Evolutionary conservation across 208 protist species (phyloP).

Genomic region (Acanthamoeba castellanii): DNA sequence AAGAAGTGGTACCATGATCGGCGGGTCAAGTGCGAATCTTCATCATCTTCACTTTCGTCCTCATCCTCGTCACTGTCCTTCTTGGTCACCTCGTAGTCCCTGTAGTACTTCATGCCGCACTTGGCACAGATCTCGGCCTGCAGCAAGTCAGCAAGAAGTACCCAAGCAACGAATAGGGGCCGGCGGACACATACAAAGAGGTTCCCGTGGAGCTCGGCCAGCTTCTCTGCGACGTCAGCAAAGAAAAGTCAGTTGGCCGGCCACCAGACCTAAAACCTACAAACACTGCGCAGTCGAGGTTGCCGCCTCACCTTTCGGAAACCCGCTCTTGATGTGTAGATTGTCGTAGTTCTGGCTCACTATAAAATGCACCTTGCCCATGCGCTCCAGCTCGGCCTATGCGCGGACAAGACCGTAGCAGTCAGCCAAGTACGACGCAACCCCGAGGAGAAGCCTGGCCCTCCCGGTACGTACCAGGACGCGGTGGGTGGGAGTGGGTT

Average conservation of each 20-base stretch:
- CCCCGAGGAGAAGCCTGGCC: no score
- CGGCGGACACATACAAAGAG: not conserved
- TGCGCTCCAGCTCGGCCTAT: not conserved
- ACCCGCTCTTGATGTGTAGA: slow-evolving; percentile 11
- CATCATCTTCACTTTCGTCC: not conserved
- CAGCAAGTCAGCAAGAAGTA: no score
- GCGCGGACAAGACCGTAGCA: no score
- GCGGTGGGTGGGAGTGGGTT: not conserved
- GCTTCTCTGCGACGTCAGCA: not conserved
- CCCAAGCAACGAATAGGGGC: no score
- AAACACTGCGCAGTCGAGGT: not conserved
- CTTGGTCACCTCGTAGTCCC: not conserved
- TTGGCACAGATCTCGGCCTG: not conserved
- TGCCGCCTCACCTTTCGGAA: not conserved
- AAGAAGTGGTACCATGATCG: not conserved
- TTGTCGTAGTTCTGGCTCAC: slow-evolving; percentile 32
- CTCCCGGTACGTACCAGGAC: not conserved
- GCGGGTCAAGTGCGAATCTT: not conserved
- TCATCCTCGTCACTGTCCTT: not conserved
- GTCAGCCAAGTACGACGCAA: not conserved
- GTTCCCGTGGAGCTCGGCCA: not conserved
- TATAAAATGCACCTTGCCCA: not conserved
- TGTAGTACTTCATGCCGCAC: not conserved
- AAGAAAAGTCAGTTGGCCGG: not conserved
- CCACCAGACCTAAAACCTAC: not conserved